Evolutionary conservation across 768 basidiomycete genomes (phyloP), one percentile per base, ranked within the genome.

Genomic region (Piloderma croceum): DNA sequence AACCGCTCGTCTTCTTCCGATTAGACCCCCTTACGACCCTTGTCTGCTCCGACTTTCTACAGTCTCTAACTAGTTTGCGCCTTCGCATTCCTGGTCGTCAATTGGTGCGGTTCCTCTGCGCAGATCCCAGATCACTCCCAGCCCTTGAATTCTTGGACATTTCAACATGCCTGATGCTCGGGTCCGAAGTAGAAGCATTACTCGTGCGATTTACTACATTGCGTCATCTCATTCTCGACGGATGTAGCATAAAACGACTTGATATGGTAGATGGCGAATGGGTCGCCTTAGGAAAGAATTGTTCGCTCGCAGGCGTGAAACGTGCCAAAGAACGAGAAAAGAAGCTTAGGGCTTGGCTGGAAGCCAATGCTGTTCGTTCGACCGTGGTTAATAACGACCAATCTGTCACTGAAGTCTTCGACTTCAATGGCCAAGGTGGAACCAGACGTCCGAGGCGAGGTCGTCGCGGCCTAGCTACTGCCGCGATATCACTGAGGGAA

Each of bases 1-100:
- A 94, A 52, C 92, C 92, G 1, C 71, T 96, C 47, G 87, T 90
- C 3, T 90, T 92, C 63, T 86, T 86, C 58, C 73, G 72, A 31
- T 66, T 94, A 41, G 74, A 81, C 25, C 58, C 69, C 27, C 49
- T 79, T 24, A 62, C 70, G 0, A 55, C 56, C 2, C 59, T 88
- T 36, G 59, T 67, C 1, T 49, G 56, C 23, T 76, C 79, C 0
- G 61, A 66, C 0, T 60, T 71, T 9, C 58, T 71, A n/a, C 39
- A 42, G 10, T 51, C 61, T 29, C 63, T 84, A 33, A 73, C 62
- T 3, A 67, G 75, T 42, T 59, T 94, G 17, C 73, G 83, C 13
- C 60, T 93, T 22, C 77, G 85, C 24, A 71, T 93, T 18, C 91
- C 90, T 3, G 67, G 70, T 0, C 75, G 87, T n/a, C 68, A 70